These are phyloP conservation scores for Zygosaccharomyces sapae DNA, from an alignment of 1,139 yeast species.

Conservation along the genomic window DNA sequence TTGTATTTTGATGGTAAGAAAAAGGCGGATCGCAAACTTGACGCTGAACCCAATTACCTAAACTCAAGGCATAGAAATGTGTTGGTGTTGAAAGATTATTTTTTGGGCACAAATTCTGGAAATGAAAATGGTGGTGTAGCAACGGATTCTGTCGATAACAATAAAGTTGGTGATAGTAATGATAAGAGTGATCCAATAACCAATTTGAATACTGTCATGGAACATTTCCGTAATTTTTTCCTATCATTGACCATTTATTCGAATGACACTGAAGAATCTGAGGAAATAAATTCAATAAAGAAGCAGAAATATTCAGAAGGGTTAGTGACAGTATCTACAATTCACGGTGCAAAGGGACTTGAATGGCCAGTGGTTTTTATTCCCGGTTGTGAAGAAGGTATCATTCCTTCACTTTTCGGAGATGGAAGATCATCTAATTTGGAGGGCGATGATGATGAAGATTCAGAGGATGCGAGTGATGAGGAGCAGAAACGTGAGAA, in stretches of 20 bases:
- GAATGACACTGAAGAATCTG: slow-evolving; percentile 17
- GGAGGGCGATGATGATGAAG: slow-evolving; percentile 38
- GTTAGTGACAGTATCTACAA: slow-evolving; percentile 56
- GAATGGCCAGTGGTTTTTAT: slow-evolving; percentile 94
- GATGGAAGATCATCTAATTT: slow-evolving; percentile 39
- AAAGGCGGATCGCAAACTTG: slow-evolving; percentile 21
- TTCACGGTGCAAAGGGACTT: slow-evolving; percentile 88
- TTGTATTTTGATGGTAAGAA: slow-evolving; percentile 28
- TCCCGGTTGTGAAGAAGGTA: slow-evolving; percentile 62
- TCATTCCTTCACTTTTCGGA: slow-evolving; percentile 51
- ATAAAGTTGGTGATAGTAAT: not conserved
- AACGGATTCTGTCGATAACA: not conserved
- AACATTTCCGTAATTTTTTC: slow-evolving; percentile 50
- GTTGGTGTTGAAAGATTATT: slow-evolving; percentile 43
- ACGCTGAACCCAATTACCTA: slow-evolving; percentile 20
- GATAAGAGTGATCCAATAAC: not conserved
- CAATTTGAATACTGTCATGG: slow-evolving; percentile 18
- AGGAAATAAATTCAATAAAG: slow-evolving; percentile 19
- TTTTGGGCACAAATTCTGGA: slow-evolving; percentile 35
- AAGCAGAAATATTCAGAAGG: slow-evolving; percentile 24
- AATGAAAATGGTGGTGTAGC: slow-evolving; percentile 3
- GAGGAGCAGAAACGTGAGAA: slow-evolving; percentile 20
- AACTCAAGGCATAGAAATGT: slow-evolving; percentile 41
- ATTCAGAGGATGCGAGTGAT: slow-evolving; percentile 21
- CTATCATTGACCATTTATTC: slow-evolving; percentile 60